Conservation (phyloP, 2,329 filamentous ascomycete genomes). For the Epicoccum sorghinum region DNA sequence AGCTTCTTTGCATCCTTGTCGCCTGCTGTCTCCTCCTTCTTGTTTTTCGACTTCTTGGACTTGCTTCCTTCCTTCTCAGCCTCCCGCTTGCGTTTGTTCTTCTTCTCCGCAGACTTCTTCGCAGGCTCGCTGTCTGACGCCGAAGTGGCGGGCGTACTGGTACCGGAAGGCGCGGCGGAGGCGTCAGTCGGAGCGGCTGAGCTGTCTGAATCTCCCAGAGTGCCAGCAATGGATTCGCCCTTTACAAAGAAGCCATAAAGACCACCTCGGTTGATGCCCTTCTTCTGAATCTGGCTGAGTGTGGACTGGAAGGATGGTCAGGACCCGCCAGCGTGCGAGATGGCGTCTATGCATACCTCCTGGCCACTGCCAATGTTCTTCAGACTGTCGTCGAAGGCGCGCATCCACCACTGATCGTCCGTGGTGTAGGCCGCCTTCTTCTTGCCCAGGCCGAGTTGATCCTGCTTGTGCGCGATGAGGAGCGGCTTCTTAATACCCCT, state of each 20-base stretch:
- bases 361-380: conserved; percentile 62
- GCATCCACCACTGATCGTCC: conserved; percentile 94
- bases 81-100: conserved; percentile 40
- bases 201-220: conserved; percentile 53
- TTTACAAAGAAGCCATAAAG: conserved; percentile 86
- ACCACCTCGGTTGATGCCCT: conserved; percentile 57
- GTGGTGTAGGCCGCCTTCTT: conserved; percentile 62
- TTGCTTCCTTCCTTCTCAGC: conserved; percentile 12
- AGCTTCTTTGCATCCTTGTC: conserved; percentile 19
- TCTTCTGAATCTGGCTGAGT: conserved; percentile 53
- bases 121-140: conserved; percentile 28
- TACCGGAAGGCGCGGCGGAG: conserved; percentile 23
- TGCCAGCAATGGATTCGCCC: conserved; percentile 78
- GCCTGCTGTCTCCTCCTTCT: conserved; percentile 4
- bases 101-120: conserved; percentile 16
- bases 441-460: conserved; percentile 80
- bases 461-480: conserved; percentile 80
- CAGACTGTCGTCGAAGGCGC: conserved; percentile 89
- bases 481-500: conserved; percentile 84
- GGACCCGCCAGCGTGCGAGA: conserved; percentile 28
- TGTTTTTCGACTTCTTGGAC: conserved; percentile 23
- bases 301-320: conserved; percentile 58
- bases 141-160: conserved; percentile 40
- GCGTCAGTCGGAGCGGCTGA: conserved; percentile 23
- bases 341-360: conserved; percentile 20